These are phyloP conservation scores for Marchantia polymorpha DNA, from an alignment of 225 moss, liverwort and hornwort species.

Conservation along the genomic window DNA sequence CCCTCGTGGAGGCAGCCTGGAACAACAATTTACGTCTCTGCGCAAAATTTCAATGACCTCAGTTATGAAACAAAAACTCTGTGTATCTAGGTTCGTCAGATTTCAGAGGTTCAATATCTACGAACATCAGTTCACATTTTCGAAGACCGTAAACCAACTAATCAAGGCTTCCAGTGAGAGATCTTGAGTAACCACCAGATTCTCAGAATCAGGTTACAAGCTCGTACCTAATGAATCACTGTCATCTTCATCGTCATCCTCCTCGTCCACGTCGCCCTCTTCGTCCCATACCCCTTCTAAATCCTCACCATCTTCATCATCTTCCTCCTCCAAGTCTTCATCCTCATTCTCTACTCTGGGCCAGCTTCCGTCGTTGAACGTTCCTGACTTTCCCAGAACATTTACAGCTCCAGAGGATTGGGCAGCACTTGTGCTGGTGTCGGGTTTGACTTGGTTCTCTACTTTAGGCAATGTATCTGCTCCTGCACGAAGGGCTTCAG, in stretches of 20 bases:
- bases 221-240: constrained; percentile 23
- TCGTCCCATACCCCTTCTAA: constrained; percentile 41
- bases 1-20: neutral
- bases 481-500: constrained; percentile 78
- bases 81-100: neutral
- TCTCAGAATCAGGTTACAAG: constrained; percentile 27
- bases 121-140: neutral
- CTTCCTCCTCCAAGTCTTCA: constrained; percentile 38
- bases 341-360: constrained; percentile 60
- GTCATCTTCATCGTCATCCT: constrained; percentile 33
- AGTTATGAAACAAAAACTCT: neutral
- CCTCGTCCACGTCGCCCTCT: constrained; percentile 40
- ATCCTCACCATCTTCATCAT: constrained; percentile 41
- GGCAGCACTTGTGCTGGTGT: constrained; percentile 20
- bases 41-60: neutral
- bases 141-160: neutral
- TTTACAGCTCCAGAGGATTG: constrained; percentile 15
- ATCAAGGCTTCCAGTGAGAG: neutral
- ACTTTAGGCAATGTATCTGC: constrained; percentile 56
- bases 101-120: neutral
- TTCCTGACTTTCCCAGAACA: constrained; percentile 40
- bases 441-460: constrained; percentile 47
- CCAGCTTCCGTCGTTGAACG: constrained; percentile 56
- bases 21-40: neutral
- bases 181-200: neutral